Percentiles rank a stretch among this genome's conserved stretches.
Evolutionary conservation across 164 flowering plant genomes (phyloP).

Genomic region (Platanus orientalis): DNA sequence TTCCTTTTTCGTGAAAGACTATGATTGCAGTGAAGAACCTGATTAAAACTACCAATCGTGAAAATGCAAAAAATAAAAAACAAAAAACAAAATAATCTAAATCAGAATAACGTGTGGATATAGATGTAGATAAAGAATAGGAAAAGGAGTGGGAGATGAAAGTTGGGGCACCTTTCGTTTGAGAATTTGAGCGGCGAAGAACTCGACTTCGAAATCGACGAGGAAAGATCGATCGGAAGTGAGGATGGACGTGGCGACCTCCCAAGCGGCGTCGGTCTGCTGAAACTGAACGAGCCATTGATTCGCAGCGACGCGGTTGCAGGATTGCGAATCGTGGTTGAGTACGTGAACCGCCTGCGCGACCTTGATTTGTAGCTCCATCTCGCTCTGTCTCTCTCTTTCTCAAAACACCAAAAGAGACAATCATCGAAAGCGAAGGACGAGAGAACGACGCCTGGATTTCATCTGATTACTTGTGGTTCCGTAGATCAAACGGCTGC

Average conservation of each 20-base stretch:
- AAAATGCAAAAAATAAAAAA: not conserved
- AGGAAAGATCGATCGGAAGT: constrained; percentile 37
- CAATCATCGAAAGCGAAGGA: not conserved
- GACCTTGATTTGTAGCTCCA: constrained; percentile 71
- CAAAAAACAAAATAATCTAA: not conserved
- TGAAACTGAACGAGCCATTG: constrained; percentile 99
- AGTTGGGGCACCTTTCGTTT: constrained; percentile 65
- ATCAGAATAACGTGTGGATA: not conserved
- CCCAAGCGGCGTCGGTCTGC: constrained; percentile 87
- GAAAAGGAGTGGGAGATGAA: not conserved
- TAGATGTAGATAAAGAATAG: not conserved
- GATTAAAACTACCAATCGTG: not conserved
- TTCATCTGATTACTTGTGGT: constrained; percentile 4
- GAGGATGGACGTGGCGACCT: constrained; percentile 81
- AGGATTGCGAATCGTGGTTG: constrained; percentile 79
- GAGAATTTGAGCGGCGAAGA: constrained; percentile 96
- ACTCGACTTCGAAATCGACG: constrained; percentile 65
- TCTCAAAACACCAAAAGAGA: not conserved
- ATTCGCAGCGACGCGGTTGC: constrained; percentile 90
- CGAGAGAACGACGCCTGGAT: constrained; percentile 14
- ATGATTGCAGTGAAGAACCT: not conserved
- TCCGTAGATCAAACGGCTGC: constrained; percentile 13
- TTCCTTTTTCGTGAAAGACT: no score
- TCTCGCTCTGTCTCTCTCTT: constrained; percentile 1
- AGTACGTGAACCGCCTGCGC: constrained; percentile 82